Evolutionary conservation across 352 stramenopile genomes (phyloP), one percentile per base, ranked within the genome.

Genomic region (Phytophthora pseudosyringae): DNA sequence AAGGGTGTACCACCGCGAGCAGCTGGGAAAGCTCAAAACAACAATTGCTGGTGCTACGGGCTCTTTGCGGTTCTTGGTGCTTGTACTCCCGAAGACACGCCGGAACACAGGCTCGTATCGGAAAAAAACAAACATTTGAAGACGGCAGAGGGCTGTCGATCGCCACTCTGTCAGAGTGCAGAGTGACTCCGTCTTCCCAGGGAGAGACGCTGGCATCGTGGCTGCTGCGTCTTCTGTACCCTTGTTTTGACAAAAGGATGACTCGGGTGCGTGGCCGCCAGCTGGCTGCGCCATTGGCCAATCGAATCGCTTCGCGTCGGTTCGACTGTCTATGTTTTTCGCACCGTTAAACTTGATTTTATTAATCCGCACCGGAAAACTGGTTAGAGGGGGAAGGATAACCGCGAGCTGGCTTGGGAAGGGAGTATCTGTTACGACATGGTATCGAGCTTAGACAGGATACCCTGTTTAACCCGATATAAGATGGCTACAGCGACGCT

Each of bases 291-390:
- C 26, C 11, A 9, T 31, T 29, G 16, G 12, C 61, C 53, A 59
- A 69, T 63, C 43, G 38, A 4, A 49, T 25, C 4, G 13, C 3
- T 35, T 54, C 26, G 43, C 59, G 50, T n/a, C 59, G 50, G 39
- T 67, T 67, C 41, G 59, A 61, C 49, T 67, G 59, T 67, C 59
- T 67, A 41, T 67, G 46, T 18, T 51, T 47, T 45, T 13, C 0
- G 6, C 1, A n/a, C 21, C 45, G 26, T 11, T 8, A 57, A 15
- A 64, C 5, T 10, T 13, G 4, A 58, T 64, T 21, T 7, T 50
- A 57, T 57, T 45, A 38, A 8, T 16, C 18, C 16, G 57, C 46
- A 64, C 57, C 57, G 45, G 46, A 58, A 64, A 58, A 48, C 56
- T 5, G 11, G 0, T 44, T 29, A 33, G 3, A 57, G 25, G 57